Evolutionary conservation across 164 flowering plant species (phyloP).

Genomic region (Warburgia ugandensis): DNA sequence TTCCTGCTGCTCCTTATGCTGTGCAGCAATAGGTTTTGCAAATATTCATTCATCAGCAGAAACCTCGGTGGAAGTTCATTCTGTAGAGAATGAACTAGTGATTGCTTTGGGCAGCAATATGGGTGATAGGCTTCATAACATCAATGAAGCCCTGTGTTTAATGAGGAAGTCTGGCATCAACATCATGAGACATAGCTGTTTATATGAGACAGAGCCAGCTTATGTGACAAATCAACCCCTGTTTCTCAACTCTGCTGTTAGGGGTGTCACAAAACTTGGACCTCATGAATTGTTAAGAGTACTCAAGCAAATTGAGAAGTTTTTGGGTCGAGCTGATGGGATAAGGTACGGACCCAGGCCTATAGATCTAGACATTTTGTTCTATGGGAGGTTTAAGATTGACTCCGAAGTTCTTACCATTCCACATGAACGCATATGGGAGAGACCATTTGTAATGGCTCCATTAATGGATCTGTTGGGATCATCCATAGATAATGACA

Average conservation of each 20-base stretch:
- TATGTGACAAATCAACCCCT: constrained; percentile 85
- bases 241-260: constrained; percentile 88
- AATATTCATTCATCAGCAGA: constrained; percentile 29
- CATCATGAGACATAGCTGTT: constrained; percentile 67
- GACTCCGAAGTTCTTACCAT: constrained; percentile 58
- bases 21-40: constrained; percentile 27
- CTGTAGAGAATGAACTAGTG: constrained; percentile 73
- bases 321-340: constrained; percentile 75
- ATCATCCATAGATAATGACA: constrained; percentile 45
- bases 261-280: constrained; percentile 65
- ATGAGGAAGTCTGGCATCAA: constrained; percentile 67
- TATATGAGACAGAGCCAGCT: constrained; percentile 90
- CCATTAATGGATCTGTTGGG: constrained; percentile 87
- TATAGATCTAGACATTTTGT: constrained; percentile 83
- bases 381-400: constrained; percentile 67
- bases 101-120: constrained; percentile 97
- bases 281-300: constrained; percentile 66
- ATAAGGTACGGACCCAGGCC: constrained; percentile 94
- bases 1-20: neutral
- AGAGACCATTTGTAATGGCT: constrained; percentile 91
- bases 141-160: constrained; percentile 56
- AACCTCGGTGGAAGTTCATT: constrained; percentile 42
- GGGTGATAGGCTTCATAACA: constrained; percentile 65
- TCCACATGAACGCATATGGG: constrained; percentile 94
- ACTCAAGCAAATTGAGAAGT: constrained; percentile 79